Percentiles rank a stretch among this genome's conserved stretches.
Evolutionary conservation across 2,329 filamentous ascomycete genomes (phyloP).

Genomic region (Xylaria multiplex): DNA sequence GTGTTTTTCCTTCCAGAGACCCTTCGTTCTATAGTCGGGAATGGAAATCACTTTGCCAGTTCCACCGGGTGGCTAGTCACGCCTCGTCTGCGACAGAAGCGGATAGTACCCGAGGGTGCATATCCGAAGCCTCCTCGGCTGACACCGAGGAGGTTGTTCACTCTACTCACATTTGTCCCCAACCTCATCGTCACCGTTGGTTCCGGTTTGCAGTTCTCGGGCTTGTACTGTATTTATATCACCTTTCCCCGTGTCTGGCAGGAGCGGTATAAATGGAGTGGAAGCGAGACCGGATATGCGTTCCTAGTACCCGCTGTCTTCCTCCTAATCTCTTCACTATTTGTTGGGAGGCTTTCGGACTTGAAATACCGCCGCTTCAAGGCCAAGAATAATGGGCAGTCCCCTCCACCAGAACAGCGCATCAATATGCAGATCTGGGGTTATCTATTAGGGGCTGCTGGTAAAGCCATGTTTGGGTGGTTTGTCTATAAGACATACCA

Average conservation of each 20-base stretch:
- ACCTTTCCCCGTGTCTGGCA: conserved; percentile 33
- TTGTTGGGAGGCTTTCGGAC: conserved; percentile 54
- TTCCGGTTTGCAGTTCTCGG: conserved; percentile 29
- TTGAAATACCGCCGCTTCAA: conserved; percentile 41
- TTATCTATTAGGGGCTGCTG: conserved; percentile 51
- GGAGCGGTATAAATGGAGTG: conserved; percentile 27
- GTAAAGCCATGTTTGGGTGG: conserved; percentile 56
- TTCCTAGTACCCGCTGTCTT: conserved; percentile 26
- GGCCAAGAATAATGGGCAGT: conserved; percentile 39
- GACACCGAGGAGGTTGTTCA: conserved; percentile 26
- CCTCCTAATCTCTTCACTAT: conserved; percentile 36
- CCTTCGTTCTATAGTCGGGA: conserved; percentile 56
- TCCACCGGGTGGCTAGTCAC: conserved; percentile 26
- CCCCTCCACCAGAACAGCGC: conserved; percentile 51
- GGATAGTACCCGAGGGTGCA: conserved; percentile 23
- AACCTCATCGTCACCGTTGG: conserved; percentile 32
- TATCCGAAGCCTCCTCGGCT: conserved; percentile 29
- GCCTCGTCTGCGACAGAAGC: conserved; percentile 28
- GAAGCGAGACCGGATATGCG: conserved; percentile 32
- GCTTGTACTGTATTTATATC: conserved; percentile 32
- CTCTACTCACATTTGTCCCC: conserved; percentile 40
- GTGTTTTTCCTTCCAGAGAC: conserved; percentile 57
- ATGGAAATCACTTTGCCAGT: conserved; percentile 48
- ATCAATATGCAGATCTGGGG: conserved; percentile 54
- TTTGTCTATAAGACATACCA: conserved; percentile 48